Evolutionary conservation across 176 grass and related monocot genomes (phyloP).

Genomic region (Zea mays): DNA sequence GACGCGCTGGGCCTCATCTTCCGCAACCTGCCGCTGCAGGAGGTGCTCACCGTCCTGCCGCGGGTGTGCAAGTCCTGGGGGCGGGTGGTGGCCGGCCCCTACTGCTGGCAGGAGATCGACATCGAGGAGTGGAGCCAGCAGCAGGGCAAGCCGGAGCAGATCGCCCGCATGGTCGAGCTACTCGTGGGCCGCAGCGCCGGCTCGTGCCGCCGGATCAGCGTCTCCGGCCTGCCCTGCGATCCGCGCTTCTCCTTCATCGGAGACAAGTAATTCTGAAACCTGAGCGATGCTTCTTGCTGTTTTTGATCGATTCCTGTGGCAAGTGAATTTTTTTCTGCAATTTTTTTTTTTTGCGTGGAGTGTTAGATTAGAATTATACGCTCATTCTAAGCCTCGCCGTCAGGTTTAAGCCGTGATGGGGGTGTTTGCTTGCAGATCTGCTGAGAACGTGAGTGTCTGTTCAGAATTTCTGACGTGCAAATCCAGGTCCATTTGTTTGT

Average conservation of each 20-base stretch:
- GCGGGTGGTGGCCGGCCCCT: slow-evolving; percentile 69
- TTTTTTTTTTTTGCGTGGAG: not conserved
- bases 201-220: slow-evolving; percentile 74
- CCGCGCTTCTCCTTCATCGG: slow-evolving; percentile 76
- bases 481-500: not conserved
- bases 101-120: slow-evolving; percentile 96
- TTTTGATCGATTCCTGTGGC: not conserved
- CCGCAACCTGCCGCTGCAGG: slow-evolving; percentile 79
- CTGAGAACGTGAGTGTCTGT: not conserved
- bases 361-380: not conserved
- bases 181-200: slow-evolving; percentile 67
- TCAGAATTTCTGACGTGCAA: not conserved
- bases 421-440: not conserved
- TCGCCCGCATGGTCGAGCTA: slow-evolving; percentile 83
- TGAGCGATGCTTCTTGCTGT: not conserved
- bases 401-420: slow-evolving; percentile 5
- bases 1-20: slow-evolving; percentile 91
- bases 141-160: slow-evolving; percentile 71
- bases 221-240: slow-evolving; percentile 70
- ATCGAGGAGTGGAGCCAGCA: slow-evolving; percentile 96
- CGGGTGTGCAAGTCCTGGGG: slow-evolving; percentile 87
- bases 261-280: slow-evolving; percentile 68
- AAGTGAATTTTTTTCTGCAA: not conserved
- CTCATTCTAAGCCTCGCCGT: not conserved
- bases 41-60: slow-evolving; percentile 83